Evolutionary conservation across 2,329 filamentous ascomycete genomes (phyloP), one percentile per base, ranked within the genome.

Genomic region (Sporothrix brasiliensis): DNA sequence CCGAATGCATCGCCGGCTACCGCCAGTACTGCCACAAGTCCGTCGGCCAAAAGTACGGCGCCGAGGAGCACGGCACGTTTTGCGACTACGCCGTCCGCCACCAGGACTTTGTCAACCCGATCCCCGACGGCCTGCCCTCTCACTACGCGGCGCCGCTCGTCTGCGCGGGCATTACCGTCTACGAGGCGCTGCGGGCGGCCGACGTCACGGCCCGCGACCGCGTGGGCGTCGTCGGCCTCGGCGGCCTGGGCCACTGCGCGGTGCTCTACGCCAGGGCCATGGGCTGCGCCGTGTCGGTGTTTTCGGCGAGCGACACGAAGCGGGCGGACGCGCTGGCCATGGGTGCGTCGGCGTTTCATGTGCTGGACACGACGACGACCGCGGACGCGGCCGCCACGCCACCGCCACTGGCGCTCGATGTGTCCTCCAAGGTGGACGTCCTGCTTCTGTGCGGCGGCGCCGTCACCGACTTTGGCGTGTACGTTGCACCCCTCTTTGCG

Each of bases 171-270:
- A 67, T 67, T 19, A 83, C 81, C 19, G 81, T 83, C 1, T 80
- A 76, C 71, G 79, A 76, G 69, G 77, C 77, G 1, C 77, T 80
- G 13, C 68, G 50, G 13, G 27, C 63, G 7, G 73, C 76, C 66
- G 49, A 39, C 19, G 34, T 13, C 19, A 47, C 41, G 30, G 10
- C 63, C 3, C 16, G 63, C 44, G 63, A 67, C 63, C 77, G 75
- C 0, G 77, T 80, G 41, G 79, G 78, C 39, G 72, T 80, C 1
- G 75, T 81, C 49, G 79, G 78, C 24, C 81, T 90, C 67, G 84
- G 89, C 61, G 88, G 88, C 27, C 82, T 89, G 2, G 88, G 88
- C 2, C 88, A 90, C 76, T 77, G 90, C 39, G 88, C 87, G 13
- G 87, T 90, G 71, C 85, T 89, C 73, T 90, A 88, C 75, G 87